Conservation (phyloP, 148 eudicot species). For the Polygonum maritimum region DNA sequence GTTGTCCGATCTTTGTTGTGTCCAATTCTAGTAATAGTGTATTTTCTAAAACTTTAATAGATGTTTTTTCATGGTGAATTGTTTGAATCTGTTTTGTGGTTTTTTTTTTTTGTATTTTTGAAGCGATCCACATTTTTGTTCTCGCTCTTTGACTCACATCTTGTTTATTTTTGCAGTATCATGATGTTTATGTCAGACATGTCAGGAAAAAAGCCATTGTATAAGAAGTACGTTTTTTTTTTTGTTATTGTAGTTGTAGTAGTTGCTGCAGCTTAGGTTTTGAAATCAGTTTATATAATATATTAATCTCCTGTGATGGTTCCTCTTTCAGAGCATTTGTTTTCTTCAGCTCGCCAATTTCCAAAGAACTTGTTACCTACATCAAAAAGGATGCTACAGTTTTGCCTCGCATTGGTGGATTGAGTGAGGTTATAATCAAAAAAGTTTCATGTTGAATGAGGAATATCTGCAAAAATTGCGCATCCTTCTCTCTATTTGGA, state of each 20-base stretch:
- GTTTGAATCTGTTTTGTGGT: not conserved
- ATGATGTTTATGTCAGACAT: slow-evolving; percentile 74
- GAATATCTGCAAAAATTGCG: not conserved
- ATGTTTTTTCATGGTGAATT: not conserved
- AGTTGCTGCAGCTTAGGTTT: not conserved
- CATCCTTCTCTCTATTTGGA: not conserved
- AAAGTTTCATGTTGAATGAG: not conserved
- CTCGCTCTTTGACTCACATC: not conserved
- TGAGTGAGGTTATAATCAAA: slow-evolving; percentile 65
- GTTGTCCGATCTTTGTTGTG: not conserved
- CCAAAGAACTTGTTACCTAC: slow-evolving; percentile 56
- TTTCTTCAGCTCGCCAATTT: slow-evolving; percentile 77
- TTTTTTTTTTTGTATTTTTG: not conserved
- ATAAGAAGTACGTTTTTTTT: slow-evolving; percentile 60
- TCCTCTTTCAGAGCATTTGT: slow-evolving; percentile 64
- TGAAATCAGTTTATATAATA: not conserved
- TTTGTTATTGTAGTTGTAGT: not conserved
- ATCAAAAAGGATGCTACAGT: slow-evolving; percentile 67
- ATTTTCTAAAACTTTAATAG: not conserved
- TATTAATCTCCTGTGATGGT: slow-evolving; percentile 9
- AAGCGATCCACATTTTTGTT: not conserved
- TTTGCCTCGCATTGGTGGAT: slow-evolving; percentile 65
- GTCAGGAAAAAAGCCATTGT: slow-evolving; percentile 81
- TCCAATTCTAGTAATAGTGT: not conserved
- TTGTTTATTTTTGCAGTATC: slow-evolving; percentile 50